Conservation (phyloP, 352 stramenopile genomes). For the Globisporangium parvum region DNA sequence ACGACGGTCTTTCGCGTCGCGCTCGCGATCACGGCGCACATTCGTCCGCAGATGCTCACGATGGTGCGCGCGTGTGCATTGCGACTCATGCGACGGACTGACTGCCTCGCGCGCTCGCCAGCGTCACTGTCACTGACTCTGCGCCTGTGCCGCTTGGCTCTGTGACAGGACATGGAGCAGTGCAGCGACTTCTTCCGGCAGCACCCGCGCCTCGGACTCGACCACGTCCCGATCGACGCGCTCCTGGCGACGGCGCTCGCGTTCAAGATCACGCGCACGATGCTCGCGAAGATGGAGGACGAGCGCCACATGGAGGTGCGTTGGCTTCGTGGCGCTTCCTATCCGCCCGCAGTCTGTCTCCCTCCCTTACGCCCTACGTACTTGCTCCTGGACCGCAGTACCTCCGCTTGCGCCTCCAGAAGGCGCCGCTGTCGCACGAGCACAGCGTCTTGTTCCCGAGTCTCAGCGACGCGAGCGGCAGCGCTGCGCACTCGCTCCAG, state of each 20-base stretch:
- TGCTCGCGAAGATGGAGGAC: constrained; percentile 54
- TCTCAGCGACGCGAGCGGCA: constrained; percentile 31
- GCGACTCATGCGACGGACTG: neutral
- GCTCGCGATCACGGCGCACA: constrained; percentile 51
- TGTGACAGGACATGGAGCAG: constrained; percentile 56
- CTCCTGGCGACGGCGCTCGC: constrained; percentile 36
- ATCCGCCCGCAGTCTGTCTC: no score
- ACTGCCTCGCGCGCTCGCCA: neutral
- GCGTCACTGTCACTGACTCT: neutral
- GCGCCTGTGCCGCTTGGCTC: neutral
- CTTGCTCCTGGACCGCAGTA: no score
- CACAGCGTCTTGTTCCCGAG: constrained; percentile 67
- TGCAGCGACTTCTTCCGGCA: constrained; percentile 68
- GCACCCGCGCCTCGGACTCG: constrained; percentile 45
- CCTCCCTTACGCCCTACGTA: no score
- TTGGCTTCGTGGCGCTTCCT: neutral
- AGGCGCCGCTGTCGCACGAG: constrained; percentile 52
- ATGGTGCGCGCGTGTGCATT: constrained; percentile 30
- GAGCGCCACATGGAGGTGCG: constrained; percentile 63
- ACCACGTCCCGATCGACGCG: constrained; percentile 26
- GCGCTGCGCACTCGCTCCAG: constrained; percentile 37
- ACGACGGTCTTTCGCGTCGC: constrained; percentile 70
- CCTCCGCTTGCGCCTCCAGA: constrained; percentile 58
- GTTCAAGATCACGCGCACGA: constrained; percentile 65
- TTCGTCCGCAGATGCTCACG: constrained; percentile 46